Evolutionary conservation across 495 filamentous ascomycete species (phyloP).

Genomic region (Aspergillus olivimuriae): DNA sequence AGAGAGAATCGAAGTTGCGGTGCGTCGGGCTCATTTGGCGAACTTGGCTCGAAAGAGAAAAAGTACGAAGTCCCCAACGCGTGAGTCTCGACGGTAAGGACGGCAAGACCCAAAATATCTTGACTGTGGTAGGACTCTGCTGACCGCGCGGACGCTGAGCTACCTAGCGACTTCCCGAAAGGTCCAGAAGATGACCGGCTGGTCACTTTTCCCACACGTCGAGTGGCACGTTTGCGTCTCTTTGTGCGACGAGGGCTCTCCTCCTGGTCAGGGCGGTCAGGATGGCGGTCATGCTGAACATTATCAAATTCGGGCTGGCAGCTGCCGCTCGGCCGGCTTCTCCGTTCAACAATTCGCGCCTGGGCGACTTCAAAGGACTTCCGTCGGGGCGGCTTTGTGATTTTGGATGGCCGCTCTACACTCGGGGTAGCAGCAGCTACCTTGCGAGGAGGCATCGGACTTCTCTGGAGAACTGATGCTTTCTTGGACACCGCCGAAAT

Average conservation of each 20-base stretch:
- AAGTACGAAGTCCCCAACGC: too few relatives aligned
- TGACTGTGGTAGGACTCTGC: too few relatives aligned
- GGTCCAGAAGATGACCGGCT: not conserved
- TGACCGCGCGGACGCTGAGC: not conserved
- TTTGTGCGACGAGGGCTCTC: not conserved
- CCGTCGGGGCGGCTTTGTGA: not conserved
- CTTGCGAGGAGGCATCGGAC: not conserved
- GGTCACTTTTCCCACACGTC: not conserved
- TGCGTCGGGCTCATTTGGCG: too few relatives aligned
- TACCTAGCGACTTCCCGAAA: not conserved
- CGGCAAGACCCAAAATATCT: too few relatives aligned
- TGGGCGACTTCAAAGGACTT: slow-evolving; percentile 1
- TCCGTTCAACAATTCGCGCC: not conserved
- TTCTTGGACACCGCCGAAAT: not conserved
- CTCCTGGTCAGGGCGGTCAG: not conserved
- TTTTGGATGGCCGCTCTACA: not conserved
- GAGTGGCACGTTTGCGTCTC: not conserved
- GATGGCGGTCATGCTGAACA: too few relatives aligned
- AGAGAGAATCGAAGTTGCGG: too few relatives aligned
- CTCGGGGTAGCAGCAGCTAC: not conserved
- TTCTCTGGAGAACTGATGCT: not conserved
- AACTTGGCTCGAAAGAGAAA: too few relatives aligned
- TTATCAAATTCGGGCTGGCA: too few relatives aligned
- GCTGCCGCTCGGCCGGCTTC: not conserved
- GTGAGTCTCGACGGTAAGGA: too few relatives aligned